Evolutionary conservation across 345 rosid species (phyloP), one percentile per base, ranked within the genome.

Genomic region (Camelina laxa): DNA sequence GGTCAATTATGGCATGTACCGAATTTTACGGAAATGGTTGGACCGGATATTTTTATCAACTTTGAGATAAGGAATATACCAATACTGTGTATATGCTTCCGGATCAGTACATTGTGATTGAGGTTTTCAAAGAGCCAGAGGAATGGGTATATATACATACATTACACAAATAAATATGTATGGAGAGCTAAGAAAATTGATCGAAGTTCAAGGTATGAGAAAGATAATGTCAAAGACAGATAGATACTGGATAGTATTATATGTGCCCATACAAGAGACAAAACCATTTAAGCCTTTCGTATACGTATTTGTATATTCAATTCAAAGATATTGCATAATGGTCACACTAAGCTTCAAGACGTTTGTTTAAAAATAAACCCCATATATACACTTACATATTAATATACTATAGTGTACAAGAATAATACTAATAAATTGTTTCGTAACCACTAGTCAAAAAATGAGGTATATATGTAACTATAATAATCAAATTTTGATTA

Each of bases 1-100:
- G 62, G 69, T 60, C 69, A 30, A 60, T 60, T 27, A 60, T 51
- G 67, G 73, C 48, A 60, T 67, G 60, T 58, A 21, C 67, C 67
- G 44, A 58, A 39, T 56, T 27, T 10, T 36, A 27, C 57, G 58
- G 16, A 50, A 47, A 21, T 39, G 11, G 20, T 6, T 58, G 57
- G 50, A 74, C 56, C 39, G 58, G 55, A 68, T 60, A 68, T 45
- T 41, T 48, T 31, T n/a, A 30, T 42, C 31, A 33, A 1, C 27
- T 20, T 60, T 53, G 56, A 61, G 74, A 51, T 60, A 53, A 60
- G 63, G 79, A 60, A 69, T 75, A 67, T 67, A 30, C 55, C 30
- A 45, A 7, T 27, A 27, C 30, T 27, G 30, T 27, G 30, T 33
- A 6, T 56, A 48, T 66, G 73, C 50, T 74, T 74, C 21, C 22